Conservation (phyloP, 176 grass and related monocot species). For the Eleusine indica region DNA sequence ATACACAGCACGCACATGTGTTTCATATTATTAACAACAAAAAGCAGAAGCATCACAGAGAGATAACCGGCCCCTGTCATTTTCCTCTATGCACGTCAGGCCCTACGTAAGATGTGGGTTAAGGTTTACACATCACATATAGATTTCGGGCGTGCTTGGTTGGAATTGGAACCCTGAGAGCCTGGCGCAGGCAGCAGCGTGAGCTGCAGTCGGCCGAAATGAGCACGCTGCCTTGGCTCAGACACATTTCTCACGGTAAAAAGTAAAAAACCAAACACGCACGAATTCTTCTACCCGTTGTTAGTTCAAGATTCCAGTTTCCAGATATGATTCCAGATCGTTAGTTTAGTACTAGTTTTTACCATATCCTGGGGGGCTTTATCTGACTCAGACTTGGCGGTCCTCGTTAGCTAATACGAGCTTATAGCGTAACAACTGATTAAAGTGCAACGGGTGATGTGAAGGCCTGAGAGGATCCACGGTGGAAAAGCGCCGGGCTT, state of each 20-base stretch:
- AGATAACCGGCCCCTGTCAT: background rate
- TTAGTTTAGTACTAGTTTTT: background rate
- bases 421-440: background rate
- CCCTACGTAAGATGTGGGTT: background rate
- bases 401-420: background rate
- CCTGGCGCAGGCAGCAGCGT: too few species aligned
- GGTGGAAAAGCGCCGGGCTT: background rate
- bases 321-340: background rate
- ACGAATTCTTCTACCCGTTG: background rate
- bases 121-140: slow-evolving; percentile 6
- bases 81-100: background rate
- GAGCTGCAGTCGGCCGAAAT: too few species aligned
- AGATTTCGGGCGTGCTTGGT: too few species aligned
- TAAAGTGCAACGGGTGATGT: background rate
- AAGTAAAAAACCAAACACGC: too few species aligned
- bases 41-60: background rate
- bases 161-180: too few species aligned
- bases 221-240: too few species aligned
- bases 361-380: background rate
- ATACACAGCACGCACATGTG: background rate
- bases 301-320: background rate
- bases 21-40: background rate
- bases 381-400: slow-evolving; percentile 1
- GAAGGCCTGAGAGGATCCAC: background rate
- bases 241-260: too few species aligned